Evolutionary conservation across 2,329 filamentous ascomycete genomes (phyloP).

Genomic region (Aspergillus fumigatus): DNA sequence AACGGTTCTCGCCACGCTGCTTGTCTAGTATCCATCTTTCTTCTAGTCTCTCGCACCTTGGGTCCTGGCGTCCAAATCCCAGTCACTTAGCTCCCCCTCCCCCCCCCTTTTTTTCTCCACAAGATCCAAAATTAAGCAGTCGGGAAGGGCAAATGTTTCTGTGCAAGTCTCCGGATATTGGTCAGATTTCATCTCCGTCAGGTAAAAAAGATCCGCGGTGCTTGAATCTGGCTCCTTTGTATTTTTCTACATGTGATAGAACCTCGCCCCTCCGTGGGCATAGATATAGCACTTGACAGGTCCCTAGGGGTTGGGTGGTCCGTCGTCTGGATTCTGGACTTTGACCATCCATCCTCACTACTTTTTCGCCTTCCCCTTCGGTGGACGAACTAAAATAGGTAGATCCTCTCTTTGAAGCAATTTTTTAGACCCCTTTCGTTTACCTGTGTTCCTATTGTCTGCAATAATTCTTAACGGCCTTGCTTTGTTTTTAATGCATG

Average conservation of each 20-base stretch:
- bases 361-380: not conserved
- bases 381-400: not conserved
- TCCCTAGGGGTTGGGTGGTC: not conserved
- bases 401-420: not conserved
- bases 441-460: not conserved
- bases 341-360: not conserved
- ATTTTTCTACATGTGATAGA: slow-evolving; percentile 11
- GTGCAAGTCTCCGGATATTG: slow-evolving; percentile 1
- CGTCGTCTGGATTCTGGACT: not conserved
- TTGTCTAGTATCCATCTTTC: too few species aligned
- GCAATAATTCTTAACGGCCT: not conserved
- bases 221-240: slow-evolving; percentile 1
- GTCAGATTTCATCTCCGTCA: not conserved
- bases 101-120: not conserved
- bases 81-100: not conserved
- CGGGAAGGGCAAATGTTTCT: slow-evolving; percentile 1
- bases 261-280: slow-evolving; percentile 1
- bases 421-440: not conserved
- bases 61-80: not conserved
- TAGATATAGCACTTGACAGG: slow-evolving; percentile 4
- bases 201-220: slow-evolving; percentile 7
- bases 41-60: not conserved
- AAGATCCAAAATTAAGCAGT: slow-evolving; percentile 1
- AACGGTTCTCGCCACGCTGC: not conserved
- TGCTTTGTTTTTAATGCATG: not conserved